phyloP scores from a whole-genome alignment of 768 basidiomycete genomes.

The Dacryopinax spathularia region DNA sequence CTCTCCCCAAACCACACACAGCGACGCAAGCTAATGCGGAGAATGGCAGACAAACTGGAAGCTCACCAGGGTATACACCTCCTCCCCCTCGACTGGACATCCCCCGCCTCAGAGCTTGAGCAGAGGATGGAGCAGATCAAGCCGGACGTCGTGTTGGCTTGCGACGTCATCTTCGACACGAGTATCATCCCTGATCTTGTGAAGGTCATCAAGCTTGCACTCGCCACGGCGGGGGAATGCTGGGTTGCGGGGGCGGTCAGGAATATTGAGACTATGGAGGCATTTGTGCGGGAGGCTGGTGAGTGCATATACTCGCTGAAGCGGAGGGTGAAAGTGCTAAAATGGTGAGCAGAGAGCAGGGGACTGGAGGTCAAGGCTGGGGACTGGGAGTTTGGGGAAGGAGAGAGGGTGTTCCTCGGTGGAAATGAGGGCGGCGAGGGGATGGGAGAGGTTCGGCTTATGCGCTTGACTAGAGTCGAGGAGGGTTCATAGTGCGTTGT shows the following conservation, averaged over 20 bases:
- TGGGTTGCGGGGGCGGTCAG: not conserved
- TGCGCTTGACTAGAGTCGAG: not conserved
- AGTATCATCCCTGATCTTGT: constrained; percentile 43
- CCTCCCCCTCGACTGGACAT: constrained; percentile 49
- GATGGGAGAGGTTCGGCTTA: not conserved
- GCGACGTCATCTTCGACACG: constrained; percentile 46
- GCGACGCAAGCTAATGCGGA: not conserved
- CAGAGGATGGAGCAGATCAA: constrained; percentile 30
- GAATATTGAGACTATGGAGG: not conserved
- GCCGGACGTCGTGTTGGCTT: constrained; percentile 44
- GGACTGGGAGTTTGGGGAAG: not conserved
- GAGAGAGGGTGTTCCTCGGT: not conserved
- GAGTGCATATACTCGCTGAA: too few species aligned
- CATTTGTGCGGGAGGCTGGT: not conserved
- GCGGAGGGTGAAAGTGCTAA: not conserved
- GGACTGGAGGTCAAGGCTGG: not conserved
- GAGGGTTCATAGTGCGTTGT: too few species aligned
- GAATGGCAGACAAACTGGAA: constrained; percentile 38
- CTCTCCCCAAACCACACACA: not conserved
- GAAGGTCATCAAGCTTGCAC: not conserved
- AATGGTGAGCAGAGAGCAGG: not conserved
- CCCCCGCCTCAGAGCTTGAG: constrained; percentile 33
- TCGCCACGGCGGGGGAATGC: not conserved
- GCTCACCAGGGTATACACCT: constrained; percentile 34
- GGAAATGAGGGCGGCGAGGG: not conserved